Base-by-base conservation (phyloP, 2,329 filamentous ascomycete species). In the Colletotrichum caudatum region DNA sequence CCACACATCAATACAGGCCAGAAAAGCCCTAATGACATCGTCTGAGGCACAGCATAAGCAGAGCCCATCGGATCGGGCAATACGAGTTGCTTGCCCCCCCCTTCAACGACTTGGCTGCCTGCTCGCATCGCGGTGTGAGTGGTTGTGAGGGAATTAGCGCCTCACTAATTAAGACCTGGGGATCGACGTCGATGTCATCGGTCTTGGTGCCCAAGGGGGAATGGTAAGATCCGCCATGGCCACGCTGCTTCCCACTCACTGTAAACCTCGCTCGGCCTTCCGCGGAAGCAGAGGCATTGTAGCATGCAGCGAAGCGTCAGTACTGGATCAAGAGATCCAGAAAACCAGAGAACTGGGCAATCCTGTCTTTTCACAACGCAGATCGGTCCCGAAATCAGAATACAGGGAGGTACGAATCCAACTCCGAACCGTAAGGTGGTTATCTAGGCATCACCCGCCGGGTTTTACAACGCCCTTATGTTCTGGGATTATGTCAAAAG, bases 121-220 rank as follows among this genome's bases (percentile, higher is more conserved):
- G 23, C 20, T n/a, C 37, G 18, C 35, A 26, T 23, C 14, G 37
- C 14, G 18, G 20, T 53, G 26, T 16, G 54, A 14, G 37, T 26
- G 23, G 26, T 23, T 8, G 9, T 33, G 23, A 33, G 29, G 20
- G 14, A 54, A 46, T 26, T 35, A 44, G 62, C 46, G 26, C 41
- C 16, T 37, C 26, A 65, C 29, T 60, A 44, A 65, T n/a, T 60
- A 44, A 16, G 33, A 18, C 29, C 16, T 20, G 37, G 44, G 35
- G 69, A 71, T 71, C 65, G 65, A 29, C 64, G 46, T 68, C 69
- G 65, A 71, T 71, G 69, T 71, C 69, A 71, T 71, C 58, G 1
- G 59, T 71, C 65, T 71, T 39, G 64, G 41, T 56, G 59, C 65
- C 65, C 65, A 71, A 69, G 65, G 35, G 26, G 23, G 4, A 44